Conservation (phyloP, 1,284 basidiomycete species). For the Sphaerobolus stellatus region DNA sequence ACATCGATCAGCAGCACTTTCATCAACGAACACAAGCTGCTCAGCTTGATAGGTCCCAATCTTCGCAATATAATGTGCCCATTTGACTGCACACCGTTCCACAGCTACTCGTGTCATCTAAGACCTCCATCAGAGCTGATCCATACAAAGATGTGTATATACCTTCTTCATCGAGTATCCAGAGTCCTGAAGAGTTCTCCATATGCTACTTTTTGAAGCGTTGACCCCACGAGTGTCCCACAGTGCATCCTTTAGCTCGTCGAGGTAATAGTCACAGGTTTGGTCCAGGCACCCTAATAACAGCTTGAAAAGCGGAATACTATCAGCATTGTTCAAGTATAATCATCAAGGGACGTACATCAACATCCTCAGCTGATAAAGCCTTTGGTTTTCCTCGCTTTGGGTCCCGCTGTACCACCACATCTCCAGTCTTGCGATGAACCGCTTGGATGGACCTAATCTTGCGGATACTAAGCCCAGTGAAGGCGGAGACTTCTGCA, state of each 20-base stretch:
- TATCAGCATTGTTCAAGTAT: no score
- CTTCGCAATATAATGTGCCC: neutral
- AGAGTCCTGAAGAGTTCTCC: neutral
- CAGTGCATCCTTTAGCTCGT: neutral
- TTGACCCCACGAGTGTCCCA: neutral
- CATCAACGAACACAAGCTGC: constrained; percentile 38
- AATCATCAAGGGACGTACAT: no score
- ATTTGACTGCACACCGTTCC: neutral
- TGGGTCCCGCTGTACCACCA: no score
- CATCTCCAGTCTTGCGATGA: neutral
- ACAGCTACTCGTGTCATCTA: neutral
- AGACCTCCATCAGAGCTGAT: no score
- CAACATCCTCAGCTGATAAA: no score
- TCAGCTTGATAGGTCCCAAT: constrained; percentile 21
- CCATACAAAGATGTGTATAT: neutral
- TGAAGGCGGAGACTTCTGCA: neutral
- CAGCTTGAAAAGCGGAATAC: neutral
- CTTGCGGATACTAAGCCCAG: neutral
- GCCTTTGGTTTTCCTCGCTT: no score
- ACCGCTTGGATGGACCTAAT: neutral
- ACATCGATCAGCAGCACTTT: constrained; percentile 28
- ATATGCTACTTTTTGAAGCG: neutral
- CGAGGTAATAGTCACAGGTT: neutral
- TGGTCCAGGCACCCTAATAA: neutral
- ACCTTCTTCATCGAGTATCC: neutral